Evolutionary conservation across 371 early-diverging fungal genomes (phyloP), one percentile per base, ranked within the genome.

Genomic region (Mortierella sp.): DNA sequence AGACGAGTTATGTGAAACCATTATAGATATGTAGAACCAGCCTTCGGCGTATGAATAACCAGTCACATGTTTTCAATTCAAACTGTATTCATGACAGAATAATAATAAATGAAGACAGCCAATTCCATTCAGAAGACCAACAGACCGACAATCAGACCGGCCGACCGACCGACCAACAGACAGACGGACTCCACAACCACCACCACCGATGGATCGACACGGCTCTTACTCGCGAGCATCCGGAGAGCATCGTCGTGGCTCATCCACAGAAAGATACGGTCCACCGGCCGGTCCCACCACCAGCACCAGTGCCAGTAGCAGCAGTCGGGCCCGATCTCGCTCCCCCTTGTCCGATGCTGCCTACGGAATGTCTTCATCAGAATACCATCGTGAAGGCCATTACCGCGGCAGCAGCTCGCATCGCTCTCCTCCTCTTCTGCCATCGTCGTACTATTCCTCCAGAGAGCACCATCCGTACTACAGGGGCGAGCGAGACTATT

Each of bases 321-420:
- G 63, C 46, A n/a, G n/a, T n/a, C 51, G 65, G 32, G 49, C 50
- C 31, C 55, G 76, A 69, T 76, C 70, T 28, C 60, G 76, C 24
- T 69, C 76, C 1, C 76, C 76, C 47, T 31, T 62, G 56, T 62
- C 54, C 37, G 75, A 67, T 9, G 21, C 60, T 48, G 28, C 66
- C 17, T 69, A 62, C 26, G 61, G 56, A 4, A 31, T 56, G n/a
- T 37, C 69, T 0, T 49, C 51, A 19, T 9, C 66, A 11, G 72
- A 72, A n/a, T 76, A 69, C 66, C 70, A 76, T 65, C 76, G 70
- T 14, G 76, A 76, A 27, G 41, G 49, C 14, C 76, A 75, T 50
- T 69, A 76, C 32, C 64, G 76, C 15, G 64, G 61, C 27, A 42
- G 60, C 43, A 54, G 55, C 28, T 76, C 76, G 3, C 65, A 69